Percentiles rank a stretch among this genome's conserved stretches.
Evolutionary conservation across 306 rosid species (phyloP).

Genomic region (Alnus rubra): DNA sequence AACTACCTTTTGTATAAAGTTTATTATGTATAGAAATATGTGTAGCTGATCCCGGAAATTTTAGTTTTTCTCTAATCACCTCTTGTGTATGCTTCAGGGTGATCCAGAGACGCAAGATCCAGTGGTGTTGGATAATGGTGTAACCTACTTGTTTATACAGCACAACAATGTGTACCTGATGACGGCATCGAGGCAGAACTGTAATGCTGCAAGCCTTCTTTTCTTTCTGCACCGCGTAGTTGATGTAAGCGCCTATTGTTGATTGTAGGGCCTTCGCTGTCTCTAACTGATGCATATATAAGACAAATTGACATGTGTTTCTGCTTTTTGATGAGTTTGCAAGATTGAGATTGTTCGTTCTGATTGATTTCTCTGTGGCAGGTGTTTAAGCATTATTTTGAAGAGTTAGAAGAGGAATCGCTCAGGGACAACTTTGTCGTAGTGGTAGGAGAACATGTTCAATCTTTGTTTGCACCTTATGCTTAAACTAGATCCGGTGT

Average conservation of each 20-base stretch:
- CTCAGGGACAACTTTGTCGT: constrained; percentile 98
- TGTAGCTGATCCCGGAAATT: neutral
- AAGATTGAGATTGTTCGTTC: neutral
- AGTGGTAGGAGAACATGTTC: constrained; percentile 60
- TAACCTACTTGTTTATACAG: constrained; percentile 91
- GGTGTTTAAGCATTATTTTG: constrained; percentile 98
- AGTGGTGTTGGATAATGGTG: constrained; percentile 81
- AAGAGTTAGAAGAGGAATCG: constrained; percentile 95
- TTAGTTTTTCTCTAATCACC: neutral
- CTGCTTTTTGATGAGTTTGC: neutral
- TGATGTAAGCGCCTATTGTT: constrained; percentile 61
- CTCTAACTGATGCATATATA: neutral
- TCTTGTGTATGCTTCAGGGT: constrained; percentile 55
- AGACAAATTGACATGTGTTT: neutral
- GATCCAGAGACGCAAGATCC: constrained; percentile 97
- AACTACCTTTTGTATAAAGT: neutral
- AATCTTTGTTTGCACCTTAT: neutral
- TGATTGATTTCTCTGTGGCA: constrained; percentile 37
- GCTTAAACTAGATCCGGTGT: constrained; percentile 4
- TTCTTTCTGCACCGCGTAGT: constrained; percentile 88
- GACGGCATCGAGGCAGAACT: constrained; percentile 90
- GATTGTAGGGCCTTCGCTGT: constrained; percentile 13
- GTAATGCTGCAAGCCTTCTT: constrained; percentile 96
- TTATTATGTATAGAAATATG: neutral
- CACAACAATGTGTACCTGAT: constrained; percentile 92